These are phyloP conservation scores for Aspergillus nidulans DNA, from an alignment of 495 filamentous ascomycete species.

Conservation along the genomic window DNA sequence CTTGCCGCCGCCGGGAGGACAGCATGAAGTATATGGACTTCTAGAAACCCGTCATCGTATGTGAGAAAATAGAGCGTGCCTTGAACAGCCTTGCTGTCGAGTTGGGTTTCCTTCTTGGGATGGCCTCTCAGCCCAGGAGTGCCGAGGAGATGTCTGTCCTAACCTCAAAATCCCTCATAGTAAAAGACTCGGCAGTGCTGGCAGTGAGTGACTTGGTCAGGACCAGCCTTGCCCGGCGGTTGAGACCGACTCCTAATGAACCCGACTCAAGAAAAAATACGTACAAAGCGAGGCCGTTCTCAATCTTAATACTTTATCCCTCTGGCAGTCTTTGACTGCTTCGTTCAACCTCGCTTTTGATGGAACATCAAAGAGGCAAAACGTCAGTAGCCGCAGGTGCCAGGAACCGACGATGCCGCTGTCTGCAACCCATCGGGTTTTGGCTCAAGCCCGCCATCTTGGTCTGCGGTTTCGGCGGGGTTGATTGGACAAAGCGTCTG, in stretches of 20 bases:
- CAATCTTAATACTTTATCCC: background rate
- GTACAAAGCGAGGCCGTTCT: background rate
- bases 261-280: background rate
- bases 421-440: conserved; percentile 16
- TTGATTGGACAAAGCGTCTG: conserved; percentile 26
- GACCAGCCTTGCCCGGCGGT: conserved; percentile 7
- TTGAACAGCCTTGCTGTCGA: background rate
- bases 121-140: background rate
- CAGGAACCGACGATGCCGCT: background rate
- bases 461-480: conserved; percentile 20
- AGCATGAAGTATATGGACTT: background rate
- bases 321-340: background rate
- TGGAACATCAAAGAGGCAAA: conserved; percentile 3
- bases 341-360: background rate
- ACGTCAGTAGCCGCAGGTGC: conserved; percentile 28
- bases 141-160: background rate
- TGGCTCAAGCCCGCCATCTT: conserved; percentile 16
- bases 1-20: background rate
- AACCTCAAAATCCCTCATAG: conserved; percentile 21
- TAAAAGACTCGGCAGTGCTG: conserved; percentile 1
- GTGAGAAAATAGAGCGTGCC: background rate
- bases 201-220: conserved; percentile 3
- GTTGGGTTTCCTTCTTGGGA: background rate
- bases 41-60: background rate
- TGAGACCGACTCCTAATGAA: conserved; percentile 14